Evolutionary conservation across 192 early-diverging fungal species (phyloP).

Genomic region (Kickxella alabastrina): DNA sequence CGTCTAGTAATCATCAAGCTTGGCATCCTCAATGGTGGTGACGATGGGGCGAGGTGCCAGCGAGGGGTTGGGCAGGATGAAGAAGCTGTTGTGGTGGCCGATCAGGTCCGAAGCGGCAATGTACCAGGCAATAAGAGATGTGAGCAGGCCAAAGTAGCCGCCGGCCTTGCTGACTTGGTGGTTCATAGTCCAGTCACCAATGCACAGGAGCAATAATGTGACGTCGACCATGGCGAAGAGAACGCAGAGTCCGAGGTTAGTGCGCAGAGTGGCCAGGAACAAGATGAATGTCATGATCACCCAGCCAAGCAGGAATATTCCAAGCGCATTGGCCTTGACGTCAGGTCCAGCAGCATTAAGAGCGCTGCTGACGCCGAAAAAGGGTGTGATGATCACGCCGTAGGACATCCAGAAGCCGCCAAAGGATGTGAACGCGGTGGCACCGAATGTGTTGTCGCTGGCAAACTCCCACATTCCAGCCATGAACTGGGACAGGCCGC

Average conservation of each 20-base stretch:
- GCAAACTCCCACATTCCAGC: slow-evolving; percentile 86
- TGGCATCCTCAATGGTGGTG: slow-evolving; percentile 26
- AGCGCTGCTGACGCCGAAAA: slow-evolving; percentile 49
- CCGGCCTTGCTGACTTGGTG: slow-evolving; percentile 55
- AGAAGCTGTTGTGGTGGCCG: slow-evolving; percentile 52
- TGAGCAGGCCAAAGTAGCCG: slow-evolving; percentile 69
- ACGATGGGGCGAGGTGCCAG: slow-evolving; percentile 19
- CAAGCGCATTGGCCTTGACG: slow-evolving; percentile 46
- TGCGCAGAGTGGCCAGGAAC: slow-evolving; percentile 61
- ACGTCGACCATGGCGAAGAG: slow-evolving; percentile 65
- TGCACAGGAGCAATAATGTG: slow-evolving; percentile 67
- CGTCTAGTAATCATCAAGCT: slow-evolving; percentile 20
- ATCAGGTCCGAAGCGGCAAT: slow-evolving; percentile 62
- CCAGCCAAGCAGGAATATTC: slow-evolving; percentile 66
- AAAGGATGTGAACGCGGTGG: slow-evolving; percentile 71
- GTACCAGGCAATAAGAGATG: slow-evolving; percentile 75
- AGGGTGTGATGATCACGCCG: slow-evolving; percentile 57
- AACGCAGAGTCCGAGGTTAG: slow-evolving; percentile 58
- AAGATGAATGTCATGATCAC: slow-evolving; percentile 69
- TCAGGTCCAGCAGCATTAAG: slow-evolving; percentile 35
- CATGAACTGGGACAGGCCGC: slow-evolving; percentile 69
- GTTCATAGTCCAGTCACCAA: slow-evolving; percentile 56
- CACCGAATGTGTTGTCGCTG: slow-evolving; percentile 76
- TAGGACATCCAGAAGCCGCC: slow-evolving; percentile 69
- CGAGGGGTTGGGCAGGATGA: slow-evolving; percentile 55